phyloP scores from a whole-genome alignment of 1,139 yeast genomes.

The Geotrichum armillariae region DNA sequence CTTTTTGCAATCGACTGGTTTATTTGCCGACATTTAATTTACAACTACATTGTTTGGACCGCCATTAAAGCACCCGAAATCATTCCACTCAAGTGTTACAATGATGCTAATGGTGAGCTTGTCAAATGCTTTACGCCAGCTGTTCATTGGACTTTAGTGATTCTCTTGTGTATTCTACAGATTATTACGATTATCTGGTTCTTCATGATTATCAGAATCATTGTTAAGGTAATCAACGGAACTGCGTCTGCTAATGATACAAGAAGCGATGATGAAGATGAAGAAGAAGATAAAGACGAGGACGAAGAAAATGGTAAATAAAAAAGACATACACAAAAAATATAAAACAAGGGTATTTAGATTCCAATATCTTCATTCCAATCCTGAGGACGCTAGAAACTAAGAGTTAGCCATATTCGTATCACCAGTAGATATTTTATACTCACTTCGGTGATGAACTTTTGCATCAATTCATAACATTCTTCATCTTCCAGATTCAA shows the following conservation, averaged over 20 bases:
- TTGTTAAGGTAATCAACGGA: constrained; percentile 68
- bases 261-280: constrained; percentile 74
- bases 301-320: constrained; percentile 1
- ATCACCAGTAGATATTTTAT: neutral
- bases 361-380: constrained; percentile 92
- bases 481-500: constrained; percentile 63
- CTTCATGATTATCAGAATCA: constrained; percentile 68
- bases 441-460: constrained; percentile 60
- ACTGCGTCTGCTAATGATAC: constrained; percentile 72
- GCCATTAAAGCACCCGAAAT: constrained; percentile 32
- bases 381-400: constrained; percentile 56
- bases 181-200: constrained; percentile 71
- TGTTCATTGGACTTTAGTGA: constrained; percentile 53
- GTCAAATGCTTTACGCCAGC: constrained; percentile 59
- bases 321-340: neutral
- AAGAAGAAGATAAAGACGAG: constrained; percentile 35
- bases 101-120: constrained; percentile 30
- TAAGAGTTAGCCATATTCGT: neutral
- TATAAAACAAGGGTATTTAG: constrained; percentile 8
- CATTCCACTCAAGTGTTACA: constrained; percentile 31
- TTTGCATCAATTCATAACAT: constrained; percentile 72
- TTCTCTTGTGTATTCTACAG: constrained; percentile 66
- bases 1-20: constrained; percentile 72
- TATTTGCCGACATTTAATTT: constrained; percentile 68
- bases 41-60: constrained; percentile 58